phyloP scores from a whole-genome alignment of 2,329 filamentous ascomycete genomes.

The Nectriaceae sp. region DNA sequence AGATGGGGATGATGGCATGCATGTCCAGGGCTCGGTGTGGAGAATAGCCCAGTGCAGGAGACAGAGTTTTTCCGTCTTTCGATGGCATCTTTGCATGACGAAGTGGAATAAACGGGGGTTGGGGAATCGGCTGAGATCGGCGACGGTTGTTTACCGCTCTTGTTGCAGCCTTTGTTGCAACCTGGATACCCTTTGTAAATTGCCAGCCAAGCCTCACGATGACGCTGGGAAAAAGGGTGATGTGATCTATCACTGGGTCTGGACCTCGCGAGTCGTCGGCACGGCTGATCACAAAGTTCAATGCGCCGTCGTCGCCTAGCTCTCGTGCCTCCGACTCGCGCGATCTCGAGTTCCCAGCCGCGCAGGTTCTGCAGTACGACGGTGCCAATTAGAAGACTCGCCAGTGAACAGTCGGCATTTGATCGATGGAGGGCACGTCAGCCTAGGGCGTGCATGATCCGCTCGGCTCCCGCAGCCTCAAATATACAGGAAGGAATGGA shows the following conservation, averaged over 20 bases:
- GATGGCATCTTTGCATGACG: not conserved
- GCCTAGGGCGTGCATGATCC: not conserved
- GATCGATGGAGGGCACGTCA: not conserved
- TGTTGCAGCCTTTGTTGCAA: not conserved
- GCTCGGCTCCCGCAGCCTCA: too few relatives aligned
- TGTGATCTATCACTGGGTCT: too few relatives aligned
- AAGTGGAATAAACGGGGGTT: not conserved
- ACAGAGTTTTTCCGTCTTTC: constrained; percentile 4
- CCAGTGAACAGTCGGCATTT: not conserved
- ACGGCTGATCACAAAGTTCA: too few relatives aligned
- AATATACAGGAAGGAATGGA: too few relatives aligned
- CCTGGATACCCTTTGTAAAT: not conserved
- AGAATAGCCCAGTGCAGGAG: constrained; percentile 6
- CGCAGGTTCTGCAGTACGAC: not conserved
- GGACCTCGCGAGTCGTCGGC: too few relatives aligned
- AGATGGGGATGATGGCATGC: constrained; percentile 16
- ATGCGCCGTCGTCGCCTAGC: too few relatives aligned
- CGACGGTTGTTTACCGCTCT: not conserved
- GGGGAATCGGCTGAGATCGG: not conserved
- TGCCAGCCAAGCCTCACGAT: too few relatives aligned
- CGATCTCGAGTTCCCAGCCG: not conserved
- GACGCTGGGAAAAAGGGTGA: too few relatives aligned
- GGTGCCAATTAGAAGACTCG: not conserved
- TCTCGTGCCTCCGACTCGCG: not conserved
- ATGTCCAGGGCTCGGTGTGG: constrained; percentile 14